These are phyloP conservation scores for Penicillium griseofulvum DNA, from an alignment of 2,329 filamentous ascomycete genomes.

Conservation along the genomic window DNA sequence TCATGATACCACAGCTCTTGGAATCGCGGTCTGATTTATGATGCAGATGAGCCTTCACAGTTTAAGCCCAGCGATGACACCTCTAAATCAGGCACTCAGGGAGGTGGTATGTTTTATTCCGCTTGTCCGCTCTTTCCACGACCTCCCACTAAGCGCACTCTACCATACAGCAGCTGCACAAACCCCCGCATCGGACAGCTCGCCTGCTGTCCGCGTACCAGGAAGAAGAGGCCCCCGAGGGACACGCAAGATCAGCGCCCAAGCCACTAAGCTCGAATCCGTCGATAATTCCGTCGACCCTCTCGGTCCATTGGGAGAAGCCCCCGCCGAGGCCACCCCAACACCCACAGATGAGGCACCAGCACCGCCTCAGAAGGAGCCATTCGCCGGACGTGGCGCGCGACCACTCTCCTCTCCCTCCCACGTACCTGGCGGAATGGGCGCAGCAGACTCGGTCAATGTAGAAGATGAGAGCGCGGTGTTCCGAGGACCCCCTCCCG, in stretches of 20 bases:
- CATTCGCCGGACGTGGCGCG: slow-evolving; percentile 37
- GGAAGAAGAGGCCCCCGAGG: slow-evolving; percentile 51
- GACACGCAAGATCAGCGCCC: slow-evolving; percentile 58
- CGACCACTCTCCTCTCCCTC: slow-evolving; percentile 42
- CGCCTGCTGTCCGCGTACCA: slow-evolving; percentile 48
- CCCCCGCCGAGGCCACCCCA: slow-evolving; percentile 32
- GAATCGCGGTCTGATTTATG: slow-evolving; percentile 24
- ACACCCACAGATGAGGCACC: slow-evolving; percentile 54
- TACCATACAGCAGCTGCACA: slow-evolving; percentile 28
- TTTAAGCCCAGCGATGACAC: slow-evolving; percentile 30
- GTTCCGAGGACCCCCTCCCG: slow-evolving; percentile 60
- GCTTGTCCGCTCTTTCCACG: slow-evolving; percentile 8
- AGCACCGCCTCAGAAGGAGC: slow-evolving; percentile 60
- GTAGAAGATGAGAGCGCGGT: slow-evolving; percentile 69
- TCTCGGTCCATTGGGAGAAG: slow-evolving; percentile 58
- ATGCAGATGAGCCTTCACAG: slow-evolving; percentile 48
- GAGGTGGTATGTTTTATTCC: slow-evolving; percentile 28
- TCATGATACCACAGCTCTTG: slow-evolving; percentile 25
- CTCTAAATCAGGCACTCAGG: slow-evolving; percentile 30
- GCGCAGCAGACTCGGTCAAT: slow-evolving; percentile 64
- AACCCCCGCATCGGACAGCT: slow-evolving; percentile 35
- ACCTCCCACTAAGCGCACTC: slow-evolving; percentile 21
- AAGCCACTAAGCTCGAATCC: slow-evolving; percentile 61
- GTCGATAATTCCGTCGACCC: slow-evolving; percentile 63
- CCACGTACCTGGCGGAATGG: slow-evolving; percentile 49